Base-by-base conservation (phyloP, 2,329 filamentous ascomycete species). In the Penicillium thymicola region DNA sequence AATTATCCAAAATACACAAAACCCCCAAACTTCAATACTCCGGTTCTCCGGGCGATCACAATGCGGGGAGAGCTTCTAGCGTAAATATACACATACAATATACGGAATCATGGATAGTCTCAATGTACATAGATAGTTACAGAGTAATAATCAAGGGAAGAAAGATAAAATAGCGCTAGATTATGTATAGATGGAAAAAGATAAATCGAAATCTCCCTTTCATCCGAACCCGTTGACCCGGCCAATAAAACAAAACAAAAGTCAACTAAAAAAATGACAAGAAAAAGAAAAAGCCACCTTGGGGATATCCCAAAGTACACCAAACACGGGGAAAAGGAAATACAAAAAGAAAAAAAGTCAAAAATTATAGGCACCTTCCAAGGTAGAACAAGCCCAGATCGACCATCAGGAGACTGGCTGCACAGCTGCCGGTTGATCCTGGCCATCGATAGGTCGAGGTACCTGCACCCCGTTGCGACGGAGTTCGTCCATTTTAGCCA, bases 401-500 rank as follows among this genome's bases (percentile, higher is more conserved):
- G 16, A 13, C 30, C 40, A 34, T 68, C 54, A 73, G 10, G 71
- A 73, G 5, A 73, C 72, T 8, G 65, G 65, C 56, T 70, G 69
- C 41, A 74, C 68, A 16, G 68, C 59, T 23, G 67, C 63, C 1
- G 63, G 57, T 34, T 65, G 60, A 43, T 70, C 65, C 43, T 65
- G 63, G 11, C 58, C 56, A 25, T 72, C 66, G 16, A 72, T 60
- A 4, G 58, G 43, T 51, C 70, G 67, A 40, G 70, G 64, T 43
- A 73, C 59, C 53, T 70, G 65, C 16, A 71, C 63, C 4, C 67
- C 69, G 11, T 60, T 58, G 18, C 59, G 69, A 28, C 72, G 72
- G 23, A 75, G 65, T 45, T 73, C 69, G 25, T 71, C 67, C 57
- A 73, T 56, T 49, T 69, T 72, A n/a, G 71, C 59, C 62, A 74